Conservation (phyloP, 768 basidiomycete species). For the Myochromella boudieri region DNA sequence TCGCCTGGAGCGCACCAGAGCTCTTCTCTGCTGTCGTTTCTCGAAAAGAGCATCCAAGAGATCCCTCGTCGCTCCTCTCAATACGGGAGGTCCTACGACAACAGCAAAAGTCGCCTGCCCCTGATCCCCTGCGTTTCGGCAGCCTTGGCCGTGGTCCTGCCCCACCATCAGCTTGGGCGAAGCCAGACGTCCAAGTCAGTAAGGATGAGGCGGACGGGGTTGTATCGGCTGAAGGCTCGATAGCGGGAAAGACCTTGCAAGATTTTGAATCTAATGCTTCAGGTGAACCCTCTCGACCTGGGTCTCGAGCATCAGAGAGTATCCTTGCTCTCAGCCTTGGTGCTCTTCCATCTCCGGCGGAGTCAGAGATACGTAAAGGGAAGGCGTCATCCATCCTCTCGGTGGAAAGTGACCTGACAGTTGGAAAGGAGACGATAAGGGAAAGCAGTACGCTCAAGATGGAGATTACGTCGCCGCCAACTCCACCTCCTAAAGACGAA, state of each 20-base stretch:
- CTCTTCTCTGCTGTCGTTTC: conserved; percentile 57
- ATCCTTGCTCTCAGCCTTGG: background rate
- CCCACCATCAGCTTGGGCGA: conserved; percentile 50
- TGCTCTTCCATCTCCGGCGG: background rate
- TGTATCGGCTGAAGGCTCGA: conserved; percentile 35
- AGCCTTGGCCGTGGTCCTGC: conserved; percentile 14
- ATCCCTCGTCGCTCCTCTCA: conserved; percentile 50
- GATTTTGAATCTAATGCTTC: conserved; percentile 34
- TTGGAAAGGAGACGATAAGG: conserved; percentile 23
- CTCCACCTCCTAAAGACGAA: conserved; percentile 25
- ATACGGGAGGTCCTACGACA: conserved; percentile 64
- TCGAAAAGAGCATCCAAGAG: conserved; percentile 63
- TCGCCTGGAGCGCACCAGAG: conserved; percentile 62
- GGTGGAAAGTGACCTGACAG: conserved; percentile 37
- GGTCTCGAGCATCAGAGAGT: background rate
- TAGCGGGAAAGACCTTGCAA: conserved; percentile 45
- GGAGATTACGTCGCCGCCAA: conserved; percentile 21
- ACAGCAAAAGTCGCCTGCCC: conserved; percentile 46
- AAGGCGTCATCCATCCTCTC: conserved; percentile 43
- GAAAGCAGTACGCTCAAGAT: conserved; percentile 6
- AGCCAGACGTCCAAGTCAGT: conserved; percentile 57
- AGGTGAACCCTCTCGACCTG: conserved; percentile 22
- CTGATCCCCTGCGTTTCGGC: conserved; percentile 12
- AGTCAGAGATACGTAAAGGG: conserved; percentile 32
- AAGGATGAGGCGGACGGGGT: conserved; percentile 51